Conservation (phyloP, 2,329 filamentous ascomycete species). For the Malbranchea zuffiana region DNA sequence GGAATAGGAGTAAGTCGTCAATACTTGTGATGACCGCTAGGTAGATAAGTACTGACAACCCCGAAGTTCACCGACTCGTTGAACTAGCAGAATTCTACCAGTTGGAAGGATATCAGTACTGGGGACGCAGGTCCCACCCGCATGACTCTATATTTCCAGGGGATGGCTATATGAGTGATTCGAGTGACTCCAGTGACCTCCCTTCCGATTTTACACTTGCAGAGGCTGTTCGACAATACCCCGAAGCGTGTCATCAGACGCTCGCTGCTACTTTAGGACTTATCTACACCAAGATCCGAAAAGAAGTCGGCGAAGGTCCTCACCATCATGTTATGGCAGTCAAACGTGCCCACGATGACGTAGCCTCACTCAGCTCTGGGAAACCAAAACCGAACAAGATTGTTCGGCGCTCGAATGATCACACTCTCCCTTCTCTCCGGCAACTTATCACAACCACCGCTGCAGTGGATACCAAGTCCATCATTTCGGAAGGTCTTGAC, state of each 20-base stretch:
- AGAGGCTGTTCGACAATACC: conserved; percentile 27
- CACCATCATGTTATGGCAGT: conserved; percentile 20
- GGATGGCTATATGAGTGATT: conserved; percentile 25
- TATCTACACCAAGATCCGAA: conserved; percentile 34
- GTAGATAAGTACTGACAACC: conserved; percentile 8
- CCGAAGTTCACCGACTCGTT: conserved; percentile 29
- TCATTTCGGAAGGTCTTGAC: conserved; percentile 24
- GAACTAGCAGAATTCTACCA: conserved; percentile 33
- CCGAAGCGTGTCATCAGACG: conserved; percentile 32
- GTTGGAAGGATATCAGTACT: conserved; percentile 31
- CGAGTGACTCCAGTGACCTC: conserved; percentile 30
- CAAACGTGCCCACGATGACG: conserved; percentile 30
- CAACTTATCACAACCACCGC: conserved; percentile 23
- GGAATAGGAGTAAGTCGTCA: conserved; percentile 27
- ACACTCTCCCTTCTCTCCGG: conserved; percentile 21
- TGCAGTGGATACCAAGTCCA: conserved; percentile 26
- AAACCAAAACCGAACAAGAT: conserved; percentile 29
- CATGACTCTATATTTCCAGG: conserved; percentile 21
- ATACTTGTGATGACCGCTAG: neutral
- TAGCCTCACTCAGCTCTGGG: conserved; percentile 23
- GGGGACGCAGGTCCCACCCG: conserved; percentile 26
- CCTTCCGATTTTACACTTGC: conserved; percentile 26
- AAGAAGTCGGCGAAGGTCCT: conserved; percentile 29
- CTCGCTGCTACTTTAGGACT: conserved; percentile 31
- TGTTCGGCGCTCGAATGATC: conserved; percentile 21